Base-by-base conservation (phyloP, 2,329 filamentous ascomycete genomes). In the Davidsoniella eucalypti region DNA sequence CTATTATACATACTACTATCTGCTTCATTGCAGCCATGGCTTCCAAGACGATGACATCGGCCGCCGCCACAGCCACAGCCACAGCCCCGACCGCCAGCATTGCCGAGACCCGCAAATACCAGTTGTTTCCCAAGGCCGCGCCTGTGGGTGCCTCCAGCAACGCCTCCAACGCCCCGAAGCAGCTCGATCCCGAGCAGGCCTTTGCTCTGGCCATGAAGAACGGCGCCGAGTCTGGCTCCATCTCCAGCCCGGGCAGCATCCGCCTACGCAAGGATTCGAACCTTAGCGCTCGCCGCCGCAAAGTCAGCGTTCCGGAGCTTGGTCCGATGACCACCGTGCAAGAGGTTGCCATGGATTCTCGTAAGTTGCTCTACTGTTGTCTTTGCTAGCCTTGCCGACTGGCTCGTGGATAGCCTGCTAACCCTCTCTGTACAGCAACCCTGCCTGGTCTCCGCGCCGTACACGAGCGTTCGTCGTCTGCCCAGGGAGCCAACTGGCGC, bases 311-410 rank as follows among this genome's bases (percentile, higher is more conserved):
- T 12, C 73, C 76, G 8, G 80, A 83, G 54, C 62, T 81, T 45
- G 78, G 76, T 2, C 76, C 76, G 33, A 80, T 82, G 78, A 80
- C 78, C 4, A 82, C 78, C 1, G 78, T 82, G 12, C 77, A 82
- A 55, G 79, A 82, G 59, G 64, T 72, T 45, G 62, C 76, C 47
- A 82, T 83, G 77, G 80, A 84, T 63, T 83, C 80, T 58, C 80
- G 80, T 84, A 68, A 67, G 79, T 44, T 18, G 4, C 5, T 44
- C 4, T 39, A 8, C 10, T 37, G 4, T 39, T 47, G 25, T 17
- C 8, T 36, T 23, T 43, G 38, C 14, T 42, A 23, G 38, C 10
- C 39, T n/a, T 26, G n/a, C 16, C 36, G 5, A 47, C 18, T 18
- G 14, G 18, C 18, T 14, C 25, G 10, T 8, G 38, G 3, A 40